phyloP scores from a whole-genome alignment of 2,329 filamentous ascomycete species.

The Fusarium sp. region DNA sequence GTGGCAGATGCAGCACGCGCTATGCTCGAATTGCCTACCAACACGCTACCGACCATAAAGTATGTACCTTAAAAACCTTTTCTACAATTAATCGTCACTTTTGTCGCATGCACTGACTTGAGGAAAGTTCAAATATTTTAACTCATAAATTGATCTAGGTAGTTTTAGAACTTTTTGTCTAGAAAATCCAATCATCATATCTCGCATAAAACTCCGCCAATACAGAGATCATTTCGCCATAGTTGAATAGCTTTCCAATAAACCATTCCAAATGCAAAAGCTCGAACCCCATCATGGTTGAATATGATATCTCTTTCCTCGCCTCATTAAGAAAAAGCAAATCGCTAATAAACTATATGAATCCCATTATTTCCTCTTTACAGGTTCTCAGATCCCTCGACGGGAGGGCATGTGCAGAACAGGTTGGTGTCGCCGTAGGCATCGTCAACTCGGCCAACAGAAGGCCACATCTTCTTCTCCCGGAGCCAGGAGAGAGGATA shows the following conservation, averaged over 20 bases:
- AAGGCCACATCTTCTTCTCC: constrained; percentile 99
- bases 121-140: background rate
- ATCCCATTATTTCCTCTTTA: constrained; percentile 32
- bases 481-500: constrained; percentile 84
- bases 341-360: constrained; percentile 22
- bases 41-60: too few relatives aligned
- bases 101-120: background rate
- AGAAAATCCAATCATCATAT: constrained; percentile 12
- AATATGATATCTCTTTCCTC: constrained; percentile 38
- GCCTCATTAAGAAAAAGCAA: constrained; percentile 10
- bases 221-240: constrained; percentile 34
- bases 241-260: constrained; percentile 36
- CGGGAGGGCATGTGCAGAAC: constrained; percentile 93
- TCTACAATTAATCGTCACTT: background rate
- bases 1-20: too few relatives aligned
- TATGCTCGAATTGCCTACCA: too few relatives aligned
- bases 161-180: constrained; percentile 24
- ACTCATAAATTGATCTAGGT: constrained; percentile 10
- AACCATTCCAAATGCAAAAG: constrained; percentile 32
- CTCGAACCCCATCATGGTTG: constrained; percentile 36
- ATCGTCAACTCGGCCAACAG: constrained; percentile 86
- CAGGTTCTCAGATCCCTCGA: constrained; percentile 67
- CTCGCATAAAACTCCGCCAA: constrained; percentile 29
- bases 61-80: too few relatives aligned
- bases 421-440: constrained; percentile 92